A percentile compares a stretch with the other conserved stretches of the same genome.
phyloP scores from a whole-genome alignment of 495 filamentous ascomycete genomes.

The Alectoria sarmentosa region DNA sequence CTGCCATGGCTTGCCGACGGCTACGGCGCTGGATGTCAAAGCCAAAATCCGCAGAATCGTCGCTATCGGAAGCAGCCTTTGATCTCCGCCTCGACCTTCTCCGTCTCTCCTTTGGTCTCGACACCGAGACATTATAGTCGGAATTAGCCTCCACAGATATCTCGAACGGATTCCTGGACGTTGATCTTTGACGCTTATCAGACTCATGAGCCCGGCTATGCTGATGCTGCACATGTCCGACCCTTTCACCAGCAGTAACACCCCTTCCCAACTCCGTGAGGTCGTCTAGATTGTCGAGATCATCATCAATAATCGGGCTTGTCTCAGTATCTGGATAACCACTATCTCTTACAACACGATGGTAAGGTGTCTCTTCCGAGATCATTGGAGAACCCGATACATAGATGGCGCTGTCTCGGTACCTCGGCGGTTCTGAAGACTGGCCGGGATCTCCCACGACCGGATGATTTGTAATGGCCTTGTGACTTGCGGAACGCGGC shows the following conservation, averaged over 20 bases:
- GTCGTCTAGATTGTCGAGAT: constrained; percentile 7
- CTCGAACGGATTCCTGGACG: neutral
- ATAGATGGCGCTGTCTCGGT: constrained; percentile 46
- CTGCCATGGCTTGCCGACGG: constrained; percentile 17
- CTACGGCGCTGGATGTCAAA: constrained; percentile 22
- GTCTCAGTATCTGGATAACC: constrained; percentile 36
- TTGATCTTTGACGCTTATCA: neutral
- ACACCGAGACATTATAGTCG: neutral
- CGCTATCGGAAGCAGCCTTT: constrained; percentile 18
- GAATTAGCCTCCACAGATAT: constrained; percentile 11
- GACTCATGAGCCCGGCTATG: neutral
- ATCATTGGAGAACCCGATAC: constrained; percentile 43
- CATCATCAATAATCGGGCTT: constrained; percentile 23
- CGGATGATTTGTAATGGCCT: neutral
- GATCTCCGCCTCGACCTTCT: constrained; percentile 15
- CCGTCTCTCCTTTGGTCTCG: constrained; percentile 8
- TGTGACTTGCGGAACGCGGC: neutral
- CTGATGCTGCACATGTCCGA: neutral
- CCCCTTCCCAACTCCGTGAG: neutral
- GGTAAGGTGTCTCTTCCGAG: constrained; percentile 22
- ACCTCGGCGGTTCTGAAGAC: constrained; percentile 10
- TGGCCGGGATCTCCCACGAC: neutral
- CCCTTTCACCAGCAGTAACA: neutral
- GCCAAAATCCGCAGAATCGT: constrained; percentile 24
- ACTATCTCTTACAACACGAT: constrained; percentile 34